Evolutionary conservation across 257 asterid genomes (phyloP), one percentile per base, ranked within the genome.

Genomic region (Rehmannia glutinosa): DNA sequence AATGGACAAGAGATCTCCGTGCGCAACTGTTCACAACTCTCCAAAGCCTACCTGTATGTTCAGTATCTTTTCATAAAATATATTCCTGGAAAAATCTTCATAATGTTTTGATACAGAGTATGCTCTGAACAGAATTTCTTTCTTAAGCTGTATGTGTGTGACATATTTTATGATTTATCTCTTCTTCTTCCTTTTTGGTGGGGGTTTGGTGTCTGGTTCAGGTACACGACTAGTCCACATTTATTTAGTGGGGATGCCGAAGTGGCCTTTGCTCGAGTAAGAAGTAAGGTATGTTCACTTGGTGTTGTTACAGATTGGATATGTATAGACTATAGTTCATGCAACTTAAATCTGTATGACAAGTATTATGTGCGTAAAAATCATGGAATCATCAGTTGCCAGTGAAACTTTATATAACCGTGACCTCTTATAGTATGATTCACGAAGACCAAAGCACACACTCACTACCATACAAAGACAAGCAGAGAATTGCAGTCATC

Each of bases 221-320:
- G 97, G 80, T 94, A 94, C 83, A 91, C 99, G n/a, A 94, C 99
- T 67, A 91, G 99, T 81, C 99, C 99, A 17, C 99, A 94, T 86
- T 83, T 94, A 73, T 94, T 94, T 73, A 75, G 76, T 32, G 95
- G 87, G 42, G 95, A 85, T 17, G 96, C 97, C 21, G 97, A 83
- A 78, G 81, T 80, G 68, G 99, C 99, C 28, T 94, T 88, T 16
- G 72, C 91, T 77, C 88, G 96, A 63, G 95, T 91, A 71, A 89
- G 95, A 72, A 74, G 70, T 68, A 85, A 94, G 99, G 99, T 88
- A 63, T 21, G 66, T 56, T 66, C 49, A 21, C 42, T 35, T 61
- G 24, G 58, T 41, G 45, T 73, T 52, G 30, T 46, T 55, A 62
- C 32, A 66, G 56, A 54, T 64, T 72, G 49, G 60, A 62, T 64